Conservation (phyloP, 2,329 filamentous ascomycete genomes). For the Tolypocladium cylindrosporum region DNA sequence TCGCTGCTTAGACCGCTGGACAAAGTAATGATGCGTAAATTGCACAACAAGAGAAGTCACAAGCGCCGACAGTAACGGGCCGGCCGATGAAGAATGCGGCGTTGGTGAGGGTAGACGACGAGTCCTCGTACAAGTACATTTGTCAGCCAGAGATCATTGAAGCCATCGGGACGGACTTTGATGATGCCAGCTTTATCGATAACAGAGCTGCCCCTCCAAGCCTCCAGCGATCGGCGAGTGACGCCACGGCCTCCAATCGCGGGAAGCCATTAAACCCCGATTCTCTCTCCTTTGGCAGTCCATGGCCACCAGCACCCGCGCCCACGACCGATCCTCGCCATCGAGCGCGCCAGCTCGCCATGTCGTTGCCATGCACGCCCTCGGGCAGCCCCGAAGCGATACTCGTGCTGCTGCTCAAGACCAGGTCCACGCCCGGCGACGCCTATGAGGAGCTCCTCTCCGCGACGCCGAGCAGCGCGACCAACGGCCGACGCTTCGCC, state of each 20-base stretch:
- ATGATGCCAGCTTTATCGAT: neutral
- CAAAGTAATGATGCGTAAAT: neutral
- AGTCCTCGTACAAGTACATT: neutral
- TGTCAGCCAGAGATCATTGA: neutral
- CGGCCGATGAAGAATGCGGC: neutral
- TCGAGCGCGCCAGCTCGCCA: neutral
- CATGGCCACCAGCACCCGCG: neutral
- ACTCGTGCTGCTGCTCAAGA: constrained; percentile 66
- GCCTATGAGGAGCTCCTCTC: constrained; percentile 62
- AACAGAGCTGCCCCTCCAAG: neutral
- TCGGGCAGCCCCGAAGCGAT: constrained; percentile 5
- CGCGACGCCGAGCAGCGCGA: constrained; percentile 8
- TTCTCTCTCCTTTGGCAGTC: neutral
- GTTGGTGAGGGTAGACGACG: neutral
- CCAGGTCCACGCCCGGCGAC: constrained; percentile 61
- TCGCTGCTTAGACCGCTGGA: neutral
- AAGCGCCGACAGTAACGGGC: neutral
- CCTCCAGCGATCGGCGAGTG: neutral
- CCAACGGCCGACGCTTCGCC: constrained; percentile 35
- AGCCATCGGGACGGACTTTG: neutral
- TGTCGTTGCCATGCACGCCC: neutral
- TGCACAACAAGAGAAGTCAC: neutral
- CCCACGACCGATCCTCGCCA: no score
- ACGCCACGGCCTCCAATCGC: neutral
- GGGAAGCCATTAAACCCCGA: no score